Evolutionary conservation across 768 basidiomycete genomes (phyloP).

Genomic region (Xerocomellus chrysenteron): DNA sequence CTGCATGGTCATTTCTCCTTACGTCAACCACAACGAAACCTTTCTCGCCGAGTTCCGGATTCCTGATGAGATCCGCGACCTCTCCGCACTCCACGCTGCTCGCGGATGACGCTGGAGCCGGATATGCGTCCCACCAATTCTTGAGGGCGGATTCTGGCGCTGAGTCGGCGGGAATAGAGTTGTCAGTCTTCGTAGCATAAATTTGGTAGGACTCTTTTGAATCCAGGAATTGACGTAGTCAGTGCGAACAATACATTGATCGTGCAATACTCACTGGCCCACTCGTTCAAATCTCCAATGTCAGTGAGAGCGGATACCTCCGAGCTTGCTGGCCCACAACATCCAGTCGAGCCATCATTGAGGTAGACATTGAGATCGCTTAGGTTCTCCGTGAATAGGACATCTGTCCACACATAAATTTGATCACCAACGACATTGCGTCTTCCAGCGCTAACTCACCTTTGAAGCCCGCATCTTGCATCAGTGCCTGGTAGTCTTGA

Average conservation of each 20-base stretch:
- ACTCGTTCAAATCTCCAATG: constrained; percentile 42
- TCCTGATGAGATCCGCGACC: constrained; percentile 34
- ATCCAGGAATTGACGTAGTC: not conserved
- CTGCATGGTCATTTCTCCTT: constrained; percentile 44
- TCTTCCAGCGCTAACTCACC: constrained; percentile 26
- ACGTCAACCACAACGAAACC: constrained; percentile 51
- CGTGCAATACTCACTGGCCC: constrained; percentile 37
- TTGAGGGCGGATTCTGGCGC: constrained; percentile 28
- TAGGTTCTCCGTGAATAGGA: constrained; percentile 38
- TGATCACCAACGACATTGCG: not conserved
- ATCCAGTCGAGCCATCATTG: constrained; percentile 11
- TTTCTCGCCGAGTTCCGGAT: constrained; percentile 4
- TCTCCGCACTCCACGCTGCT: constrained; percentile 34
- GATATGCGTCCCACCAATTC: constrained; percentile 58
- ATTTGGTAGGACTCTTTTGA: constrained; percentile 48
- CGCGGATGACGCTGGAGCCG: constrained; percentile 34
- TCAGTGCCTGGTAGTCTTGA: constrained; percentile 38
- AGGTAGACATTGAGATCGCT: constrained; percentile 43
- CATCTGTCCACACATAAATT: constrained; percentile 30
- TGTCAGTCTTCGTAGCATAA: constrained; percentile 39
- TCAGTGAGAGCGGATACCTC: not conserved
- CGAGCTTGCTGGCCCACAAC: not conserved
- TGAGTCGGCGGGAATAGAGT: not conserved
- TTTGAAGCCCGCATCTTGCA: constrained; percentile 42
- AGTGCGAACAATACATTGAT: not conserved